Base-by-base conservation (phyloP, 2,329 filamentous ascomycete species). In the Claviceps monticola region DNA sequence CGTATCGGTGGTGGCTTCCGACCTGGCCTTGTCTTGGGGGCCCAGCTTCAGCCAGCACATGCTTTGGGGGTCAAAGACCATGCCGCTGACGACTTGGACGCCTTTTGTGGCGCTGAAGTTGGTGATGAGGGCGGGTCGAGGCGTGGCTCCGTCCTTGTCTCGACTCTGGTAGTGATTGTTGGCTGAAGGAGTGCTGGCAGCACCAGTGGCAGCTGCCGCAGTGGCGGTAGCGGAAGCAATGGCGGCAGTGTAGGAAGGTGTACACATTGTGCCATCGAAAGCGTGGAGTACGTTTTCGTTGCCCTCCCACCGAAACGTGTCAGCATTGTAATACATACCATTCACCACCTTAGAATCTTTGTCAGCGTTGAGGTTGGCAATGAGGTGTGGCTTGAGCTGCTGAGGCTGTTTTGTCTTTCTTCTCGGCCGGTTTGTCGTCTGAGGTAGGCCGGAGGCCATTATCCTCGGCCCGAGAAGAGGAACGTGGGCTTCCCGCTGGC, bases 1-100 rank as follows among this genome's bases (percentile, higher is more conserved):
- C 2, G 76, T 72, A 59, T 83, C 80, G 44, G 73, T 71, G n/a
- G 50, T 43, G 9, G 68, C 65, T 17, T 79, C 74, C 1, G 73
- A 71, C 53, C 70, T 72, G 43, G 67, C 61, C 49, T 72, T 71
- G n/a, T 66, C 65, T 34, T 74, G 64, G 17, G 72, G 66, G 46
- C 75, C 73, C 55, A 93, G 74, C 67, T 95, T 96, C 52, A 97
- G 76, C 93, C 93, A 98, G 66, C 89, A 94, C 91, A 98, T 97
- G 60, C 88, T 88, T 56, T 88, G 84, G 3, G 93, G 93, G 63
- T 98, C 93, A 65, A 97, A 98, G 9, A 97, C 86, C 93, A 98
- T 98, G 59, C 89, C 88, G n/a, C 89, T 87, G 53, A 96, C 89
- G 38, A 96, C 86, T 68, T 96, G 90, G 14, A 95, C 85, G 55